Percentiles rank a stretch among this genome's conserved stretches.
Conservation (phyloP, 192 early-diverging fungal genomes). For the Backusella macrospora region DNA sequence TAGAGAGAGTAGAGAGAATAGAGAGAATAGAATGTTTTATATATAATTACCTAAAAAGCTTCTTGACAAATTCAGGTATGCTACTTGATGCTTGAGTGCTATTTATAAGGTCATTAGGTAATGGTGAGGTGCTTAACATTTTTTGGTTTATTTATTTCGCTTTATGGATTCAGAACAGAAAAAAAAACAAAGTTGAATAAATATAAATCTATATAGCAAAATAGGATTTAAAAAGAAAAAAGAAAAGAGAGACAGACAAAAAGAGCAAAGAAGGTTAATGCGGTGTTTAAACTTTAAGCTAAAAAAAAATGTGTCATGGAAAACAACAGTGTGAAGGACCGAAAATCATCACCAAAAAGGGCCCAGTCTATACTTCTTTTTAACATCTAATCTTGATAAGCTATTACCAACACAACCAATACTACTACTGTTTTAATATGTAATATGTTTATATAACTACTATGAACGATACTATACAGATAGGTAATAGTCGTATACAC, state of each 20-base stretch:
- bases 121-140: not conserved
- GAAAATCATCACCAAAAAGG: not conserved
- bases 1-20: constrained; percentile 1
- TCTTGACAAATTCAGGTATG: constrained; percentile 69
- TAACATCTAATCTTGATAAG: no score
- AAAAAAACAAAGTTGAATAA: not conserved
- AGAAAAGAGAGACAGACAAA: not conserved
- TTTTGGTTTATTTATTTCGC: not conserved
- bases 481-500: no score
- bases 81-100: constrained; percentile 21
- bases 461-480: no score
- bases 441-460: no score
- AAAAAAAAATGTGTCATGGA: not conserved
- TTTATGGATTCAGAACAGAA: not conserved
- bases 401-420: no score
- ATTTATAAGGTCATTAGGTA: not conserved
- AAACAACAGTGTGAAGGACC: not conserved
- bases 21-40: not conserved
- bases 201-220: not conserved
- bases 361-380: no score
- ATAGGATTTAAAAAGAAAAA: not conserved
- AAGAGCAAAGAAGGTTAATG: not conserved
- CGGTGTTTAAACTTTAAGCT: constrained; percentile 8
- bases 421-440: no score
- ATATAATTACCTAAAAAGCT: constrained; percentile 51